Percentiles rank a stretch among this genome's conserved stretches.
Conservation (phyloP, 257 asterid species). For the Buddleja alternifolia region DNA sequence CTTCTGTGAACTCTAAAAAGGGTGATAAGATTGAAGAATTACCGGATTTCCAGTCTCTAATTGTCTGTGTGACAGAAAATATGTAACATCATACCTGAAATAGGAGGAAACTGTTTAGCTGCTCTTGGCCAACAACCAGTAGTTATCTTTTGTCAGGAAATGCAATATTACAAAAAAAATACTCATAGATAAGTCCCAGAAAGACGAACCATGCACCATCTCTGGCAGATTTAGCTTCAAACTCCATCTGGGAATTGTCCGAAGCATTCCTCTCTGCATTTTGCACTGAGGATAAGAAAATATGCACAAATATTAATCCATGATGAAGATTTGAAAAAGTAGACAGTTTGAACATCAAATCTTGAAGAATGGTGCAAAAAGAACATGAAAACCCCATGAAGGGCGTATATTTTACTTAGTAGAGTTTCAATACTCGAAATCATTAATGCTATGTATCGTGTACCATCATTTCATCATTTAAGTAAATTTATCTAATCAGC, state of each 20-base stretch:
- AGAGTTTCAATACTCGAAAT: not conserved
- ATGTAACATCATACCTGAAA: slow-evolving; percentile 68
- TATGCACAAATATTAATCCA: not conserved
- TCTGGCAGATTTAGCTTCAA: slow-evolving; percentile 71
- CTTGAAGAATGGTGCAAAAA: not conserved
- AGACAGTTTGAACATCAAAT: not conserved
- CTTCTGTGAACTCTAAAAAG: slow-evolving; percentile 20
- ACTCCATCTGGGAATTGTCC: slow-evolving; percentile 59
- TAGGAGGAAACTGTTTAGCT: not conserved
- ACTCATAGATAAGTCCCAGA: not conserved
- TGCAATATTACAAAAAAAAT: slow-evolving; percentile 10
- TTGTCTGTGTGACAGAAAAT: slow-evolving; percentile 57
- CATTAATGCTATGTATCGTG: not conserved
- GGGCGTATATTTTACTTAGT: not conserved
- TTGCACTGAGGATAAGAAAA: slow-evolving; percentile 37
- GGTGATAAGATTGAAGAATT: slow-evolving; percentile 33
- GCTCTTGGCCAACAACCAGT: not conserved
- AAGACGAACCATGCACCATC: slow-evolving; percentile 80
- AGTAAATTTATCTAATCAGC: not conserved
- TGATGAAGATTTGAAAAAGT: not conserved
- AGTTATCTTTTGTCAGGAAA: not conserved
- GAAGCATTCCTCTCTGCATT: slow-evolving; percentile 43
- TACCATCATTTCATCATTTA: too few species aligned
- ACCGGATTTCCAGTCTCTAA: slow-evolving; percentile 66
- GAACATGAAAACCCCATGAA: not conserved